phyloP scores from a whole-genome alignment of 2,329 filamentous ascomycete genomes.

The Diplodia seriata region DNA sequence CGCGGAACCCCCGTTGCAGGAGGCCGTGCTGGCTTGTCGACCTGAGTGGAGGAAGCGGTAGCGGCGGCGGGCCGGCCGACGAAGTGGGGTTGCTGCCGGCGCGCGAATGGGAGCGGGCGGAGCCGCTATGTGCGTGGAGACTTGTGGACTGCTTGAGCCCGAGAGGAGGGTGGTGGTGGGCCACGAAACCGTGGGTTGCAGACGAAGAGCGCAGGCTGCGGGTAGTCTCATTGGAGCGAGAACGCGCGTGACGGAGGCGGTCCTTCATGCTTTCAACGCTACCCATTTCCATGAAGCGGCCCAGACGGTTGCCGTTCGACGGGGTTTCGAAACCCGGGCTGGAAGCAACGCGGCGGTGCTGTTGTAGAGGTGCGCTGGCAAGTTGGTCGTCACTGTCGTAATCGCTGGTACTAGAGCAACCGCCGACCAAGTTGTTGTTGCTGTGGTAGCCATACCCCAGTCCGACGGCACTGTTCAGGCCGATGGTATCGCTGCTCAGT shows the following conservation, averaged over 20 bases:
- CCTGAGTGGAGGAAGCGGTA: neutral
- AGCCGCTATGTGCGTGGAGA: neutral
- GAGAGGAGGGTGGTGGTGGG: neutral
- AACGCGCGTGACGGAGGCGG: conserved; percentile 41
- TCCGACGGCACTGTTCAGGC: conserved; percentile 24
- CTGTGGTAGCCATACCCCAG: conserved; percentile 27
- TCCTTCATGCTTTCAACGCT: conserved; percentile 37
- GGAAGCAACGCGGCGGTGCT: neutral
- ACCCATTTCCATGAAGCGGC: conserved; percentile 1
- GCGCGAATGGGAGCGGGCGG: conserved; percentile 9
- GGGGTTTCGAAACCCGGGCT: conserved; percentile 38
- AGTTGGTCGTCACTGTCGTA: conserved; percentile 32
- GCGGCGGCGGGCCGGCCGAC: neutral
- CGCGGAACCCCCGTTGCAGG: conserved; percentile 45
- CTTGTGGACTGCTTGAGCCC: conserved; percentile 5
- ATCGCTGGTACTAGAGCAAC: conserved; percentile 42
- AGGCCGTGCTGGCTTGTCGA: conserved; percentile 18
- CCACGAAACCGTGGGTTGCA: conserved; percentile 4
- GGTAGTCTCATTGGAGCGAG: conserved; percentile 44
- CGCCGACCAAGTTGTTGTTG: conserved; percentile 33
- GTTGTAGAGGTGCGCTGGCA: neutral
- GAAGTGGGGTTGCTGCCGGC: conserved; percentile 10
- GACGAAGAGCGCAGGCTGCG: conserved; percentile 20
- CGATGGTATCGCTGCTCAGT: conserved; percentile 18
- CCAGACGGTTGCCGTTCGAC: conserved; percentile 37